Evolutionary conservation across 2,329 filamentous ascomycete genomes (phyloP).

Genomic region (Paecilomyces dactylethromorphus): DNA sequence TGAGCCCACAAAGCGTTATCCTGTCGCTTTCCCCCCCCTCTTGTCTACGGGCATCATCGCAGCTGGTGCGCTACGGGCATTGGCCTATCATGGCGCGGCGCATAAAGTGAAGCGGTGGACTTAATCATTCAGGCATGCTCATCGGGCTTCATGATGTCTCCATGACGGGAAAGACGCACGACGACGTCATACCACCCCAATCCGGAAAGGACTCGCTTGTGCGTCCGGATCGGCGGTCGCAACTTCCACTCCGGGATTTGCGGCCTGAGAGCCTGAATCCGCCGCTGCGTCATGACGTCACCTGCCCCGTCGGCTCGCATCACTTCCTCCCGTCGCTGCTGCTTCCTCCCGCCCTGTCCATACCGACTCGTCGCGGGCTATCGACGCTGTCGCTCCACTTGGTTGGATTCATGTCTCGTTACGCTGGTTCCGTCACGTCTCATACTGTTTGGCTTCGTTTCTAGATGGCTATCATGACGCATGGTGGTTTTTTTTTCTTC

Average conservation of each 20-base stretch:
- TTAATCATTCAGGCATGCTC: background rate
- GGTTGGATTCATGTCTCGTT: conserved; percentile 6
- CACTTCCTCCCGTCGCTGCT: background rate
- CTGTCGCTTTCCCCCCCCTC: background rate
- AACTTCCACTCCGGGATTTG: conserved; percentile 9
- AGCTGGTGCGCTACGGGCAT: background rate
- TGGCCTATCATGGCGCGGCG: background rate
- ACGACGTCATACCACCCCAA: conserved; percentile 15
- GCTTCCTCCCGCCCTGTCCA: background rate
- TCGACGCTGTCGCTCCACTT: background rate
- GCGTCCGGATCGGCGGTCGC: conserved; percentile 11
- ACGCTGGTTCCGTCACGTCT: conserved; percentile 5
- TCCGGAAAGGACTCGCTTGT: conserved; percentile 11
- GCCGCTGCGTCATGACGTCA: conserved; percentile 15
- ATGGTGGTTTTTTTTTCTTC: background rate
- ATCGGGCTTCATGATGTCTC: conserved; percentile 9
- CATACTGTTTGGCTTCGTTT: background rate
- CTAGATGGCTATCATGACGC: background rate
- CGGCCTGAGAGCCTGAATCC: conserved; percentile 7
- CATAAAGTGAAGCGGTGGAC: background rate
- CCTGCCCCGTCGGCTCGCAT: background rate
- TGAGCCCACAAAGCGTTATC: conserved; percentile 2
- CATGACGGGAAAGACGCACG: conserved; percentile 9
- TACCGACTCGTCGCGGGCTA: background rate
- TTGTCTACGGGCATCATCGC: background rate